These are phyloP conservation scores for Trichocladium antarcticum DNA, from an alignment of 495 filamentous ascomycete species.

Conservation along the genomic window DNA sequence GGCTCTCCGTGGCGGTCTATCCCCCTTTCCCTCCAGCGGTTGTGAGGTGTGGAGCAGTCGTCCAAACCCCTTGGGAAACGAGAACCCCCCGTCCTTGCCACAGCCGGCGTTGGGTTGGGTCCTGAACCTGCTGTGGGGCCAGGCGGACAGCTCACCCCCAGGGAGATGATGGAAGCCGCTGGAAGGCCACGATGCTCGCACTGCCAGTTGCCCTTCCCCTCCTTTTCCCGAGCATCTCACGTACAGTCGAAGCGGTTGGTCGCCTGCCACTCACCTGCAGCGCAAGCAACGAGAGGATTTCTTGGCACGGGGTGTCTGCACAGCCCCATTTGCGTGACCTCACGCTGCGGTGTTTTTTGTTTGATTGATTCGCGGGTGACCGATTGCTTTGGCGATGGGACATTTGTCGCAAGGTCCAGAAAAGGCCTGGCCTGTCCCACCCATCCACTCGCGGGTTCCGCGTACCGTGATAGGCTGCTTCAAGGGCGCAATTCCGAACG, in stretches of 20 bases:
- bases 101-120: neutral
- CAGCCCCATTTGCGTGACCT: neutral
- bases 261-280: too few species aligned
- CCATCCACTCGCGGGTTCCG: neutral
- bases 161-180: constrained; percentile 17
- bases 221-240: neutral
- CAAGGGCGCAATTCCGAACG: too few species aligned
- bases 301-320: too few species aligned
- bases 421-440: neutral
- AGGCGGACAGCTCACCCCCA: neutral
- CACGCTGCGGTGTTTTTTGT: neutral
- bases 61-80: neutral
- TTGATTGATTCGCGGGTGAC: neutral
- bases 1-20: neutral
- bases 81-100: too few species aligned
- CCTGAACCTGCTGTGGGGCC: neutral
- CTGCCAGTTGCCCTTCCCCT: neutral
- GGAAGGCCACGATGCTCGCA: constrained; percentile 9
- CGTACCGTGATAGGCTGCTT: too few species aligned
- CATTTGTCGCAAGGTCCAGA: neutral
- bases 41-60: neutral
- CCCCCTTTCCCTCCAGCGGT: neutral
- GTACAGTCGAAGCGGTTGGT: too few species aligned
- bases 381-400: too few species aligned
- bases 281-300: too few species aligned